Evolutionary conservation across 768 basidiomycete species (phyloP).

Genomic region (Trametes meyenii): DNA sequence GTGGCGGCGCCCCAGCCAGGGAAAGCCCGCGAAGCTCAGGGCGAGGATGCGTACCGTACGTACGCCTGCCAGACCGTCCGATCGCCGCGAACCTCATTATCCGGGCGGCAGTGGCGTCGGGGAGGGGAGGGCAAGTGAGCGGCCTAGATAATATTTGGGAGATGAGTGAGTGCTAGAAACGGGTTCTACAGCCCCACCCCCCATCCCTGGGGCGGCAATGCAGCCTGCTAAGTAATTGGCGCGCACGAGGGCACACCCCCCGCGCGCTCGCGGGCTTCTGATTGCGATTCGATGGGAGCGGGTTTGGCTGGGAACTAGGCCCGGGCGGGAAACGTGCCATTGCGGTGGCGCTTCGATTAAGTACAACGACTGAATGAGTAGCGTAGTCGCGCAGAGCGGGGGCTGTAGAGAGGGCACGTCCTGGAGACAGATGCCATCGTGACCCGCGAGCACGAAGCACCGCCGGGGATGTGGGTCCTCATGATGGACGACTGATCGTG

Average conservation of each 20-base stretch:
- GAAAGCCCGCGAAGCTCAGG: constrained; percentile 3
- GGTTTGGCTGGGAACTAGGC: neutral
- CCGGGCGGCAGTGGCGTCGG: neutral
- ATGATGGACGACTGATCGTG: constrained; percentile 17
- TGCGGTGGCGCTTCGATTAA: constrained; percentile 15
- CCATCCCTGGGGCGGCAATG: no score
- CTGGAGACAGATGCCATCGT: constrained; percentile 10
- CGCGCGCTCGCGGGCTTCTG: constrained; percentile 2
- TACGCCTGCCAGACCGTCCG: neutral
- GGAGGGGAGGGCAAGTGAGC: no score
- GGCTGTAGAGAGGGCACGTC: neutral
- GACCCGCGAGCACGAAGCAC: constrained; percentile 10
- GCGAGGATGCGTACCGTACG: neutral
- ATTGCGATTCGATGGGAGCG: constrained; percentile 1
- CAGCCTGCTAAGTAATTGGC: neutral
- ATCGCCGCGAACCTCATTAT: neutral
- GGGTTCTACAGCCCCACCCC: no score
- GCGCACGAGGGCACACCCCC: neutral
- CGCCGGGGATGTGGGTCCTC: constrained; percentile 18
- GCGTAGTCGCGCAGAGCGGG: constrained; percentile 7
- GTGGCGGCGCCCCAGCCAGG: constrained; percentile 7
- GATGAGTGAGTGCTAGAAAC: no score
- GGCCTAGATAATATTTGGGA: no score
- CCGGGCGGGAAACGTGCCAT: constrained; percentile 3
- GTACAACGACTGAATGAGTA: constrained; percentile 16